A percentile compares a stretch with the other conserved stretches of the same genome.
These are phyloP conservation scores for Marasmius fiardii DNA, from an alignment of 1,284 basidiomycete genomes.

Conservation along the genomic window DNA sequence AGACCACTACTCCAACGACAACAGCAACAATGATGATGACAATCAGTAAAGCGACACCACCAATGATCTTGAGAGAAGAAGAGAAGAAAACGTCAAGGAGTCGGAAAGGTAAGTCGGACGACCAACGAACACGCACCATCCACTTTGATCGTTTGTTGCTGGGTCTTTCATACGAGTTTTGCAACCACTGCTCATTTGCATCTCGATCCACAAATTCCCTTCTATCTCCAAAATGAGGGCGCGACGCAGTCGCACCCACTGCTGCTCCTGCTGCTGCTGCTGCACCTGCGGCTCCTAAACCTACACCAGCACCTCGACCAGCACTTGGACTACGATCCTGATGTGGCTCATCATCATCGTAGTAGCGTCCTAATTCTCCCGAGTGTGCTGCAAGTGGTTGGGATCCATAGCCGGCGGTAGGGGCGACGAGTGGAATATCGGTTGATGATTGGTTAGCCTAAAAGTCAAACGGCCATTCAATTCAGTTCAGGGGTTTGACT, in stretches of 20 bases:
- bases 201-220: slow-evolving; percentile 2
- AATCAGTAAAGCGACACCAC: slow-evolving; percentile 23
- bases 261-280: background rate
- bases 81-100: background rate
- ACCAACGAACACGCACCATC: slow-evolving; percentile 6
- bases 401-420: background rate
- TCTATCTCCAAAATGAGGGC: slow-evolving; percentile 11
- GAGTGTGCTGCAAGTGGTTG: background rate
- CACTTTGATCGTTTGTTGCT: slow-evolving; percentile 8
- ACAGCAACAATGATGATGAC: slow-evolving; percentile 27
- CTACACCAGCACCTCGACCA: background rate
- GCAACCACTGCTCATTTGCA: slow-evolving; percentile 5
- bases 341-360: slow-evolving; percentile 1
- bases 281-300: slow-evolving; percentile 4
- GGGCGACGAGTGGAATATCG: slow-evolving; percentile 2
- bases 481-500: background rate
- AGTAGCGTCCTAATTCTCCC: background rate
- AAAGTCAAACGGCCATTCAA: background rate
- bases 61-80: slow-evolving; percentile 25
- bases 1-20: slow-evolving; percentile 26
- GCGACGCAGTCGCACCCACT: no score
- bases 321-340: background rate
- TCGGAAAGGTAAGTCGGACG: slow-evolving; percentile 8
- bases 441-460: slow-evolving; percentile 1
- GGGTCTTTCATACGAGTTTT: background rate